Conservation (phyloP, 2,329 filamentous ascomycete species). For the Thelonectria rubi region DNA sequence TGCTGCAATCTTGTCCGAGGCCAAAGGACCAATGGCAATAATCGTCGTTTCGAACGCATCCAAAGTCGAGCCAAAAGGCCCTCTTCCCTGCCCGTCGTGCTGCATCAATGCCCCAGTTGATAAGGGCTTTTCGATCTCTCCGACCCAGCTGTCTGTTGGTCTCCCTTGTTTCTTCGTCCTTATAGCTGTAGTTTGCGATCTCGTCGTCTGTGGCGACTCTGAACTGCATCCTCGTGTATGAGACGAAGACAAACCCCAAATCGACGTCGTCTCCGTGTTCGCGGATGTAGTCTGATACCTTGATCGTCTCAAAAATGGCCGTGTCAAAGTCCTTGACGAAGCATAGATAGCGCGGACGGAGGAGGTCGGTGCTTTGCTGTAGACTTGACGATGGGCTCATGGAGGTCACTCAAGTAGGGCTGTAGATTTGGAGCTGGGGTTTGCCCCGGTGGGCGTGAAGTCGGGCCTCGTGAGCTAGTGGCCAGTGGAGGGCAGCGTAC, state of each 20-base stretch:
- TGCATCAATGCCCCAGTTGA: slow-evolving; percentile 50
- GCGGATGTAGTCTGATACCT: slow-evolving; percentile 39
- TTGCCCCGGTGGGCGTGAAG: no score
- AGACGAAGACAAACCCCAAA: slow-evolving; percentile 51
- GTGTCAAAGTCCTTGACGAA: slow-evolving; percentile 33
- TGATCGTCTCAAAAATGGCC: slow-evolving; percentile 30
- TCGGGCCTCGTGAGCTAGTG: no score
- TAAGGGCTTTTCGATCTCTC: slow-evolving; percentile 41
- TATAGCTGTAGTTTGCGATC: slow-evolving; percentile 20
- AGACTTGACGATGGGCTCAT: no score
- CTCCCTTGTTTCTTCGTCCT: slow-evolving; percentile 30
- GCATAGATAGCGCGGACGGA: slow-evolving; percentile 31
- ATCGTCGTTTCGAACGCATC: slow-evolving; percentile 51
- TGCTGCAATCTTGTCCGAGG: slow-evolving; percentile 21
- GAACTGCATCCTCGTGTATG: slow-evolving; percentile 54
- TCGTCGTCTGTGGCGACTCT: slow-evolving; percentile 38
- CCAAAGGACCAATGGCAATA: slow-evolving; percentile 49
- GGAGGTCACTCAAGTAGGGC: no score
- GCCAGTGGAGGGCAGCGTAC: no score
- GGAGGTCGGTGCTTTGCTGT: no score
- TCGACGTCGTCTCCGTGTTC: slow-evolving; percentile 35
- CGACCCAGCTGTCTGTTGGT: slow-evolving; percentile 30
- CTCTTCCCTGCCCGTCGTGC: slow-evolving; percentile 48
- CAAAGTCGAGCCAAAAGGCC: slow-evolving; percentile 55
- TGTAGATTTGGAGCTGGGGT: no score